phyloP scores from a whole-genome alignment of 2,329 filamentous ascomycete species.

The Scleromitrula shiraiana region DNA sequence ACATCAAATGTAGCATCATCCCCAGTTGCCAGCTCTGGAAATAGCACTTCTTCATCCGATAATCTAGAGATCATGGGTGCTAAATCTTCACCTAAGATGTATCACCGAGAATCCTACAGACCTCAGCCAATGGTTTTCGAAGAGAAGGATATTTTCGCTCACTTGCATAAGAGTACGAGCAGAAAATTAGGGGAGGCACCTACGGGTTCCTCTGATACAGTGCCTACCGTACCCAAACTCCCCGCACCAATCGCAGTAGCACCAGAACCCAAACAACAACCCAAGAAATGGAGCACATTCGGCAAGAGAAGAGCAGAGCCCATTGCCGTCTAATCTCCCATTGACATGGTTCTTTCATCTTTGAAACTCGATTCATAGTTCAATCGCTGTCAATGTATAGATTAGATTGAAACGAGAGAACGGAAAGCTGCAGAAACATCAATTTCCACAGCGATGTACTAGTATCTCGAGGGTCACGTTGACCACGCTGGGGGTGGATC shows the following conservation, averaged over 20 bases:
- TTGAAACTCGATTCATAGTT: not conserved
- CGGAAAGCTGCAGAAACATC: not conserved
- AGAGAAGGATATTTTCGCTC: conserved; percentile 25
- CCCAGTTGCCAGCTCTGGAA: conserved; percentile 22
- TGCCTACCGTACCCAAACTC: not conserved
- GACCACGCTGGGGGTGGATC: not conserved
- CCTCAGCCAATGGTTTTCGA: conserved; percentile 21
- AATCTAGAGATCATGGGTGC: conserved; percentile 19
- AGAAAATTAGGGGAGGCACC: conserved; percentile 30
- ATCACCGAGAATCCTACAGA: conserved; percentile 11
- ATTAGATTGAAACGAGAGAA: not conserved
- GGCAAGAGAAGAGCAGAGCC: conserved; percentile 19
- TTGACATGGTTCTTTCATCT: too few species aligned
- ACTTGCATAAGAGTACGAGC: conserved; percentile 27
- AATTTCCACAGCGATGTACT: not conserved
- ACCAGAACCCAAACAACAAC: conserved; percentile 17
- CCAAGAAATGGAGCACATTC: conserved; percentile 24
- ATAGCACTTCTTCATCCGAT: conserved; percentile 23
- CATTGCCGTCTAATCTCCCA: conserved; percentile 11
- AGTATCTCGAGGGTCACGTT: not conserved
- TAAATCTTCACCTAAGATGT: not conserved
- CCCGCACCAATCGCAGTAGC: not conserved
- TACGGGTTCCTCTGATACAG: conserved; percentile 15
- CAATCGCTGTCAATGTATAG: too few species aligned
- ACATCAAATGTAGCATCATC: conserved; percentile 13